These are phyloP conservation scores for Blastomyces parvus DNA, from an alignment of 2,329 filamentous ascomycete species.

Conservation along the genomic window DNA sequence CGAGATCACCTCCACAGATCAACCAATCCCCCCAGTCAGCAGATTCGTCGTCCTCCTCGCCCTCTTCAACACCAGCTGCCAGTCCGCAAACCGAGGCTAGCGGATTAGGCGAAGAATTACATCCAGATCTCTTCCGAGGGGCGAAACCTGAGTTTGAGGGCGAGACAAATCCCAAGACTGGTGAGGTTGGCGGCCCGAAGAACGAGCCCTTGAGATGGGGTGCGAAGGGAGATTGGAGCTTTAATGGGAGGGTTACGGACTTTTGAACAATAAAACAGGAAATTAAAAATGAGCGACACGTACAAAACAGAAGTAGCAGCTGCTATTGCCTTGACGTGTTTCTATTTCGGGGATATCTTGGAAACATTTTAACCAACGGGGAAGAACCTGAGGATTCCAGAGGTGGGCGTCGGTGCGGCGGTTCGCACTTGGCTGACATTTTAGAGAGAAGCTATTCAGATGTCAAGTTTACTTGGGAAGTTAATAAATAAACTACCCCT, in stretches of 20 bases:
- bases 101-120: conserved; percentile 44
- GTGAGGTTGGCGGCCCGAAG: conserved; percentile 93
- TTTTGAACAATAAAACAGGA: conserved; percentile 44
- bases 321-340: not conserved
- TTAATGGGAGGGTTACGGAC: conserved; percentile 89
- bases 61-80: conserved; percentile 28
- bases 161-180: conserved; percentile 83
- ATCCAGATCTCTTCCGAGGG: conserved; percentile 63
- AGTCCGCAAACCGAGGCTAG: conserved; percentile 22
- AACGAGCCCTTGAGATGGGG: conserved; percentile 93
- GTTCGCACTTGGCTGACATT: not conserved
- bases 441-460: not conserved
- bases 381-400: not conserved
- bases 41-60: conserved; percentile 12
- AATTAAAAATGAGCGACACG: not conserved
- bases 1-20: conserved; percentile 33
- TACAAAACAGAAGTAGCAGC: not conserved
- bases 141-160: conserved; percentile 87
- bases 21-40: conserved; percentile 42
- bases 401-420: not conserved
- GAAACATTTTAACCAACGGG: not conserved
- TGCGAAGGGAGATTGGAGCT: conserved; percentile 70
- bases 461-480: not conserved
- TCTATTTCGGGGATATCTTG: not conserved
- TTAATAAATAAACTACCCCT: not conserved